Conservation (phyloP, 2,329 filamentous ascomycete species). For the Massarina eburnea region DNA sequence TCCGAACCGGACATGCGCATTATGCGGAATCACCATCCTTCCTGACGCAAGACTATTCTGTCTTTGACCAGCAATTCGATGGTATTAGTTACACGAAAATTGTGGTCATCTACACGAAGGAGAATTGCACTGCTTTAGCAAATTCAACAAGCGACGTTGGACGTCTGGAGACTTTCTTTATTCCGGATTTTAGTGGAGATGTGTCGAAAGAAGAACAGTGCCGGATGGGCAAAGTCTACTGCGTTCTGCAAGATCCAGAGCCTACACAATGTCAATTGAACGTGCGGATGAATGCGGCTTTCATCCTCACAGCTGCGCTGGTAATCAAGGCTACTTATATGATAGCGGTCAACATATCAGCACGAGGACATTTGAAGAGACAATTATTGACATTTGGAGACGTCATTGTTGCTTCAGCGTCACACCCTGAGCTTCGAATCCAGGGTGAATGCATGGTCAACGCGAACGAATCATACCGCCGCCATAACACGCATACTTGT, state of each 20-base stretch:
- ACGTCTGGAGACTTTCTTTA: neutral
- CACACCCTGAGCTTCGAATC: slow-evolving; percentile 27
- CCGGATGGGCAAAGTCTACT: slow-evolving; percentile 13
- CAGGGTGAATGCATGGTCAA: slow-evolving; percentile 39
- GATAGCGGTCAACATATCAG: slow-evolving; percentile 25
- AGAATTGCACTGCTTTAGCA: slow-evolving; percentile 15
- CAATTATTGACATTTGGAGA: slow-evolving; percentile 36
- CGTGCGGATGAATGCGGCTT: slow-evolving; percentile 33
- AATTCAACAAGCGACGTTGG: slow-evolving; percentile 11
- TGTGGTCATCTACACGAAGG: slow-evolving; percentile 15
- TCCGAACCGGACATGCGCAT: slow-evolving; percentile 22
- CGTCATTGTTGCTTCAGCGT: slow-evolving; percentile 31
- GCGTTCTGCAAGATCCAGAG: slow-evolving; percentile 4
- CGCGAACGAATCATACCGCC: slow-evolving; percentile 26
- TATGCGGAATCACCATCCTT: slow-evolving; percentile 8
- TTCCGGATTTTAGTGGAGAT: neutral
- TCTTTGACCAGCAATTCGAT: neutral
- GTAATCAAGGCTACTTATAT: slow-evolving; percentile 33
- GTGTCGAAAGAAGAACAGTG: slow-evolving; percentile 12
- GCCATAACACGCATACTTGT: slow-evolving; percentile 25
- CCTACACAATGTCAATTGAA: slow-evolving; percentile 27
- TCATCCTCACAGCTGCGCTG: slow-evolving; percentile 26
- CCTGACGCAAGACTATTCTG: slow-evolving; percentile 2
- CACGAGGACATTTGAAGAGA: slow-evolving; percentile 27
- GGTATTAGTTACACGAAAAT: slow-evolving; percentile 15